Evolutionary conservation across 768 basidiomycete genomes (phyloP).

Genomic region (Rhodotorula babjevae): DNA sequence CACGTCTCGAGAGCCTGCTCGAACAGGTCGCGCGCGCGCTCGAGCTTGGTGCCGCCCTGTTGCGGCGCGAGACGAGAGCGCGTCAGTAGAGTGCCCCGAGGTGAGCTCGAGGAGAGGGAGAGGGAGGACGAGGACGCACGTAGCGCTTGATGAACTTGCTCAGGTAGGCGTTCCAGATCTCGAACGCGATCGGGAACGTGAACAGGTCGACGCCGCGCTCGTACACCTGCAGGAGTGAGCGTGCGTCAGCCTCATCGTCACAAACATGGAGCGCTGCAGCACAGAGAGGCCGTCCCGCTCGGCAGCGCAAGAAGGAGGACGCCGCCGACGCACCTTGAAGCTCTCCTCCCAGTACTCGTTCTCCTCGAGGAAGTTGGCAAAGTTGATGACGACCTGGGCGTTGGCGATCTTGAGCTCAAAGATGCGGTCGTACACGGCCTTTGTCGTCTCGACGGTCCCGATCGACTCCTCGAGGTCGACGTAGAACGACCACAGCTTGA

Average conservation of each 20-base stretch:
- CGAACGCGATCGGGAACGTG: conserved; percentile 95
- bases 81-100: no score
- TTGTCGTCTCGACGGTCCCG: conserved; percentile 84
- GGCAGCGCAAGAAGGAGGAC: not conserved
- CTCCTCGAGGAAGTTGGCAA: conserved; percentile 92
- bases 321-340: conserved; percentile 65
- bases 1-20: conserved; percentile 97
- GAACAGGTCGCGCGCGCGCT: conserved; percentile 93
- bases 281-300: not conserved
- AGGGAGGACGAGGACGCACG: conserved; percentile 53
- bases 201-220: conserved; percentile 95
- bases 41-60: conserved; percentile 86
- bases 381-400: conserved; percentile 95
- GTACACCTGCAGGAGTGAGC: conserved; percentile 61
- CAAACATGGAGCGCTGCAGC: not conserved
- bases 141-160: conserved; percentile 96
- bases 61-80: no score
- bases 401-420: conserved; percentile 95
- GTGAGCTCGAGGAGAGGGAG: not conserved
- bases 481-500: conserved; percentile 99
- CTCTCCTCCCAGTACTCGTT: conserved; percentile 98
- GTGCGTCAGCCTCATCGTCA: not conserved
- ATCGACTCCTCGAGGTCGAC: conserved; percentile 96
- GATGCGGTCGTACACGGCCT: conserved; percentile 92
- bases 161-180: conserved; percentile 98